A percentile compares a stretch with the other conserved stretches of the same genome.
Conservation (phyloP, 495 filamentous ascomycete genomes). For the Pyronema omphalodes region DNA sequence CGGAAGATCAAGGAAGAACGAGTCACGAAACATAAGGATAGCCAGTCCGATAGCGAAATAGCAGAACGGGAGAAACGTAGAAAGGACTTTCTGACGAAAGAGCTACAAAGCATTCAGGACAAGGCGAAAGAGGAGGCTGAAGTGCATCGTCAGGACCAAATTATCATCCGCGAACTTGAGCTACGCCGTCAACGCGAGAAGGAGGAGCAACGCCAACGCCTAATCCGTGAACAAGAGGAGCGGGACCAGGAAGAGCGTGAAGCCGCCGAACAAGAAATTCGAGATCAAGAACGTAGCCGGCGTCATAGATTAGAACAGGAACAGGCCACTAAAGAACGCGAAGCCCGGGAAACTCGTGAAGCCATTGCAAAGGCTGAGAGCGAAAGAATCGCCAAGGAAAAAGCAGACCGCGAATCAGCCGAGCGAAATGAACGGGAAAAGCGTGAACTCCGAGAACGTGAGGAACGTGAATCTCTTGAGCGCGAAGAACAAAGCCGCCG, state of each 20-base stretch:
- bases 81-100: constrained; percentile 9
- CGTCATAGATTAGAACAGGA: constrained; percentile 16
- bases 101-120: constrained; percentile 12
- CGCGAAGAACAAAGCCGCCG: constrained; percentile 13
- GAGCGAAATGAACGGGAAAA: neutral
- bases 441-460: neutral
- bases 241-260: constrained; percentile 6
- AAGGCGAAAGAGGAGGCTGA: constrained; percentile 17
- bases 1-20: neutral
- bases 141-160: neutral
- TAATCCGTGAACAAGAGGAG: constrained; percentile 5
- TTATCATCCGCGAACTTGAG: constrained; percentile 14
- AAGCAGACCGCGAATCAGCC: neutral
- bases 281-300: constrained; percentile 3
- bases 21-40: neutral
- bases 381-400: constrained; percentile 1
- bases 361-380: neutral
- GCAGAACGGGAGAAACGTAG: constrained; percentile 14
- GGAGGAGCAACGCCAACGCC: neutral
- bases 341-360: constrained; percentile 7
- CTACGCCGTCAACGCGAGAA: constrained; percentile 8
- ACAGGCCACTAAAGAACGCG: constrained; percentile 3
- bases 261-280: neutral
- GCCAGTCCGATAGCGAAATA: constrained; percentile 1
- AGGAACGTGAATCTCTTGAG: neutral